These are phyloP conservation scores for Lentinula lateritia DNA, from an alignment of 768 basidiomycete genomes.

Conservation along the genomic window DNA sequence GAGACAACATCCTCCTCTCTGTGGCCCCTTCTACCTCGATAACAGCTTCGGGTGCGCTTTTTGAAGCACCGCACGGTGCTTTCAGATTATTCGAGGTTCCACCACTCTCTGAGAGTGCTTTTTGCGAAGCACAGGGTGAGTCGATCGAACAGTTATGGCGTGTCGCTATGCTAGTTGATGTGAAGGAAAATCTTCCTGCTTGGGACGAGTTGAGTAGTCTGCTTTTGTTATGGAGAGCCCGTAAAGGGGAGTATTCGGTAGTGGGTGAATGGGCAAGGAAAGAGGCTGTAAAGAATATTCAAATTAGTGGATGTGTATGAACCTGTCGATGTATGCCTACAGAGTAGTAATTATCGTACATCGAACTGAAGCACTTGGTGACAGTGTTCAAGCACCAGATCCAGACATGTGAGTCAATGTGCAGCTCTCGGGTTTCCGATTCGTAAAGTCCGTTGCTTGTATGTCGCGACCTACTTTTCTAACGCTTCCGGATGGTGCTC, in stretches of 20 bases:
- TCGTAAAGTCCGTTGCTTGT: background rate
- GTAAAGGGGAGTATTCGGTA: conserved; percentile 31
- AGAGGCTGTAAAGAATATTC: conserved; percentile 8
- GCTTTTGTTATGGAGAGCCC: conserved; percentile 50
- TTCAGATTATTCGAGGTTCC: conserved; percentile 30
- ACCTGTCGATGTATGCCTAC: no score
- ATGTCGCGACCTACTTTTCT: conserved; percentile 16
- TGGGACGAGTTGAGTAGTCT: conserved; percentile 54
- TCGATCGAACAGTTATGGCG: conserved; percentile 55
- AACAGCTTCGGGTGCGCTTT: conserved; percentile 6
- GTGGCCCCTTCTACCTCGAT: background rate
- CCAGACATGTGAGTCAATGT: no score
- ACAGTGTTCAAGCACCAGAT: no score
- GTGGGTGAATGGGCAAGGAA: conserved; percentile 57
- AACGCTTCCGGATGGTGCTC: conserved; percentile 36
- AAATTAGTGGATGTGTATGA: no score
- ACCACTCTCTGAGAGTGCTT: conserved; percentile 15
- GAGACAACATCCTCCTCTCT: background rate
- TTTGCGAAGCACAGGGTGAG: conserved; percentile 39
- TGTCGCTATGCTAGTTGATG: conserved; percentile 33
- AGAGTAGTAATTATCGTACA: no score
- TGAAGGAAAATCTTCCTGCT: conserved; percentile 16
- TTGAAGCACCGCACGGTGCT: conserved; percentile 26
- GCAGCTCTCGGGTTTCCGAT: no score
- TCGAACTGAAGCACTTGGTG: no score